Evolutionary conservation across 2,329 filamentous ascomycete genomes (phyloP), one percentile per base, ranked within the genome.

Genomic region (Stachybotrys chartarum): DNA sequence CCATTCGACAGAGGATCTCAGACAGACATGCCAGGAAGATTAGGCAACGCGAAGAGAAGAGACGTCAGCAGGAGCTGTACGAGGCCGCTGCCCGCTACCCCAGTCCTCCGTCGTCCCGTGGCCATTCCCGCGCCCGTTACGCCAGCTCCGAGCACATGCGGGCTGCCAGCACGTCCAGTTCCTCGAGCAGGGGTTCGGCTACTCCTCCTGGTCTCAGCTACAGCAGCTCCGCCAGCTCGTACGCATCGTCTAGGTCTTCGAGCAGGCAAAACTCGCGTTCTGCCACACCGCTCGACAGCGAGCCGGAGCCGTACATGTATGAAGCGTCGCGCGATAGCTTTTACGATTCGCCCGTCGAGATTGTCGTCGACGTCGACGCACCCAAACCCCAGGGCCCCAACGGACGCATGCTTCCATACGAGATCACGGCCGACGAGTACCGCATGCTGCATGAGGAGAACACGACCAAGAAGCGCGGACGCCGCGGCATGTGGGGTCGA

Each of bases 1-100:
- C 93, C 31, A 89, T 97, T 67, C 88, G 92, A 58, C 69, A 77
- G 49, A 77, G 81, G 58, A 75, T 85, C 54, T 72, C 76, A 59
- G 75, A 75, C 50, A 74, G 77, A 66, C 74, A 82, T 62, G 71
- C 71, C 54, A 76, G 77, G 62, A 78, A 78, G 70, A 69, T 78
- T 63, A 73, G 76, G 60, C 75, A 79, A 61, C 75, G 73, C 62
- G 71, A 77, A 67, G 72, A 76, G 68, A 74, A 77, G 66, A 64
- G 66, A 55, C 68, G 69, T 55, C 72, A 73, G 60, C 69, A 72
- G 59, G 69, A 73, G 57, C 57, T 68, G 16, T 66, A 70, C 53
- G 66, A 67, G 12, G 69, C 71, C 30, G 65, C 68, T 14, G 59
- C 67, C 39, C 69, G 70, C 54, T 76, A 78, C 64, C 71, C 74